Percentiles rank a stretch among this genome's conserved stretches.
Evolutionary conservation across 768 basidiomycete genomes (phyloP).

Genomic region (Podaxis carcinomalis): DNA sequence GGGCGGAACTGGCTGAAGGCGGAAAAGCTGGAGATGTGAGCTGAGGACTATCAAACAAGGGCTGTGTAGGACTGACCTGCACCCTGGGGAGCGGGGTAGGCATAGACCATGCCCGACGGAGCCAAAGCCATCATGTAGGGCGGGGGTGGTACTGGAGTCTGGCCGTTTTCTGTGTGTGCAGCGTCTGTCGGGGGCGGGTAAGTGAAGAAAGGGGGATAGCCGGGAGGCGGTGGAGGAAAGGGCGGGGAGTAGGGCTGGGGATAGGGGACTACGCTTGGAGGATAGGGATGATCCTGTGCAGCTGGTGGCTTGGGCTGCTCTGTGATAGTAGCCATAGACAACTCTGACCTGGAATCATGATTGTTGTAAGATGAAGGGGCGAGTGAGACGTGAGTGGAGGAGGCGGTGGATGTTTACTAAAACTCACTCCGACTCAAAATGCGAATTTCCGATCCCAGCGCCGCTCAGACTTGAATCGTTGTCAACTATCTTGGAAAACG

Average conservation of each 20-base stretch:
- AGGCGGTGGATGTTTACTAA: constrained; percentile 26
- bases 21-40: constrained; percentile 18
- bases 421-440: constrained; percentile 44
- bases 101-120: constrained; percentile 41
- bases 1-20: constrained; percentile 17
- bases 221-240: constrained; percentile 27
- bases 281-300: constrained; percentile 29
- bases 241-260: constrained; percentile 26
- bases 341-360: constrained; percentile 11
- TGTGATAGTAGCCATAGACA: constrained; percentile 22
- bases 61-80: constrained; percentile 25
- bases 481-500: background rate
- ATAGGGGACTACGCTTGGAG: constrained; percentile 27
- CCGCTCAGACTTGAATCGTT: constrained; percentile 34
- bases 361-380: constrained; percentile 7
- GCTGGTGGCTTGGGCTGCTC: constrained; percentile 28
- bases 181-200: constrained; percentile 39
- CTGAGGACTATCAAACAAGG: background rate
- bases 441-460: constrained; percentile 33
- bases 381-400: constrained; percentile 5
- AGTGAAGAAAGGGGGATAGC: constrained; percentile 35
- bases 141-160: constrained; percentile 27
- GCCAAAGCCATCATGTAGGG: constrained; percentile 40
- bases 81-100: constrained; percentile 35
- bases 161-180: constrained; percentile 29